A percentile compares a stretch with the other conserved stretches of the same genome.
Evolutionary conservation across 768 basidiomycete genomes (phyloP).

Genomic region (Cubamyces lactineus): DNA sequence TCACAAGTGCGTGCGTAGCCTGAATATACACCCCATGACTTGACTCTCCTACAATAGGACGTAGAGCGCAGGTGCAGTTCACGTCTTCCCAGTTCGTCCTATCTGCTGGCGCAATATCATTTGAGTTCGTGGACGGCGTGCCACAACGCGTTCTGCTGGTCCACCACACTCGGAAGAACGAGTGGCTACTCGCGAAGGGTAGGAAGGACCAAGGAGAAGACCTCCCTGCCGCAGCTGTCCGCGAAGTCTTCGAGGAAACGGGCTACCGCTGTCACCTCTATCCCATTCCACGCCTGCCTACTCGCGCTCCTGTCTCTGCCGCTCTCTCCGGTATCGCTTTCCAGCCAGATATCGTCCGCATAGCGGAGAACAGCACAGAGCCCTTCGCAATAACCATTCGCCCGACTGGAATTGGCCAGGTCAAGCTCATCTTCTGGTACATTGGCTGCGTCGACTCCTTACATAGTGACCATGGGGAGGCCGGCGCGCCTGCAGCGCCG

Average conservation of each 20-base stretch:
- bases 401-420: neutral
- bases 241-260: conserved; percentile 40
- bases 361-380: conserved; percentile 21
- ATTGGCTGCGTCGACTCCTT: conserved; percentile 16
- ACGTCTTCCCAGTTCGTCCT: conserved; percentile 16
- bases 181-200: conserved; percentile 38
- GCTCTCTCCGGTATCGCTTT: neutral
- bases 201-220: conserved; percentile 34
- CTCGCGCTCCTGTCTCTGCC: conserved; percentile 11
- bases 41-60: neutral
- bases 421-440: conserved; percentile 26
- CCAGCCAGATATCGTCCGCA: conserved; percentile 11
- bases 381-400: conserved; percentile 23
- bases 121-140: conserved; percentile 14
- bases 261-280: conserved; percentile 35
- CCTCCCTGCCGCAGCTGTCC: conserved; percentile 32
- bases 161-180: conserved; percentile 27
- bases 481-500: too few relatives aligned
- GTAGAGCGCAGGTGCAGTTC: conserved; percentile 9
- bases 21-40: neutral
- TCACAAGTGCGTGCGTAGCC: neutral
- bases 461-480: neutral
- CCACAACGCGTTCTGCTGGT: conserved; percentile 21
- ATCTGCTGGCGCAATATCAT: conserved; percentile 20
- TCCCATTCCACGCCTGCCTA: conserved; percentile 23